phyloP scores from a whole-genome alignment of 345 rosid genomes.

The Eucalyptus erythrocorys region DNA sequence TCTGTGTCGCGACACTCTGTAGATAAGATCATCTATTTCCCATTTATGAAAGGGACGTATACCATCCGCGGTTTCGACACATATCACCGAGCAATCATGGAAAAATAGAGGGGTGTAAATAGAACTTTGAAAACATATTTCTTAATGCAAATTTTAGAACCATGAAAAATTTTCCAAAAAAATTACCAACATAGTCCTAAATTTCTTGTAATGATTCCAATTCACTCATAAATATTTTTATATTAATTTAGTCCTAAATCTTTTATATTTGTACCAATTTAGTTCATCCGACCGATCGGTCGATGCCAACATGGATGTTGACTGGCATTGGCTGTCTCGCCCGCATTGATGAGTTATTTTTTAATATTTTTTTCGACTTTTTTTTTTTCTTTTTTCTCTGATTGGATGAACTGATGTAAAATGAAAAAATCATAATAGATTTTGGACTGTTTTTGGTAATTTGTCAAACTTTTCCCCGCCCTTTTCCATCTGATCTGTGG shows the following conservation, averaged over 20 bases:
- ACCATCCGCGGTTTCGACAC: neutral
- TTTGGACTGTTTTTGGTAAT: too few relatives aligned
- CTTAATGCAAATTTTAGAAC: neutral
- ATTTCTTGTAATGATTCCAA: too few relatives aligned
- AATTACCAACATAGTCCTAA: too few relatives aligned
- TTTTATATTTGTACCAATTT: accelerated
- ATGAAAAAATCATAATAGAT: too few relatives aligned
- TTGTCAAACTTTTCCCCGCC: too few relatives aligned
- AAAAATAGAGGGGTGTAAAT: neutral
- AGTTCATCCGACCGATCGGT: accelerated
- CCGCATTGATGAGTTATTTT: accelerated
- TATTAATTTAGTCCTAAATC: too few relatives aligned
- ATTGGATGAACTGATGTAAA: accelerated
- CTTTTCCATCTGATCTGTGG: neutral
- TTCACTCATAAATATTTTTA: too few relatives aligned
- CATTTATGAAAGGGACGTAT: neutral
- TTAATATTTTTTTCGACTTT: too few relatives aligned
- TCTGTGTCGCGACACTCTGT: too few relatives aligned
- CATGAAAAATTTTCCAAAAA: too few relatives aligned
- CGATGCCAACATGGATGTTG: accelerated
- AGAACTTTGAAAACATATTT: too few relatives aligned
- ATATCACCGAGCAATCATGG: neutral
- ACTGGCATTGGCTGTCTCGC: accelerated
- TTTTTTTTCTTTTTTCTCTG: too few relatives aligned
- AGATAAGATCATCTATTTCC: neutral